Conservation (phyloP, 345 rosid species). For the Sisymbrium irio region DNA sequence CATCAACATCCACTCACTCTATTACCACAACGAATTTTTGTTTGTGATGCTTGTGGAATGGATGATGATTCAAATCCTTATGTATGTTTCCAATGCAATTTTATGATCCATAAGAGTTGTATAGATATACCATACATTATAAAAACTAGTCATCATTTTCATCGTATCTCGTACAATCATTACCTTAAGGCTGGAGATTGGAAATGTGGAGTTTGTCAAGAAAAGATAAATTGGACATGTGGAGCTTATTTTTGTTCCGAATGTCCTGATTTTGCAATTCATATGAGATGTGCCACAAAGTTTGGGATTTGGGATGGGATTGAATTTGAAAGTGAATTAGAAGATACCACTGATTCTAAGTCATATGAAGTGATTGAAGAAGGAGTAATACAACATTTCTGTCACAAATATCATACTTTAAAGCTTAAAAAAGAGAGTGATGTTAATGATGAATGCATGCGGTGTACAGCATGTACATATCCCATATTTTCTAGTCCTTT, state of each 20-base stretch:
- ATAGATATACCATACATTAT: not conserved
- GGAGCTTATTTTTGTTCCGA: constrained; percentile 12
- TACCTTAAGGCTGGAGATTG: not conserved
- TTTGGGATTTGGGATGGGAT: constrained; percentile 5
- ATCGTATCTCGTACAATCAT: not conserved
- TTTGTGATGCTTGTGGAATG: constrained; percentile 22
- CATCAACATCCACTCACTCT: constrained; percentile 18
- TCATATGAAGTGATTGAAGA: not conserved
- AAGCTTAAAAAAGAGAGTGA: not conserved
- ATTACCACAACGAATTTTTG: not conserved
- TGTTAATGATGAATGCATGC: not conserved
- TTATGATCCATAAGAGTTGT: constrained; percentile 18
- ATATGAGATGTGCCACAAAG: constrained; percentile 19
- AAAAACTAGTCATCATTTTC: not conserved
- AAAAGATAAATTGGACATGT: not conserved
- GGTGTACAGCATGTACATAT: not conserved
- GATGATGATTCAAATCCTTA: constrained; percentile 13
- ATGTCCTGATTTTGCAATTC: not conserved
- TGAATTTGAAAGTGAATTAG: constrained; percentile 3
- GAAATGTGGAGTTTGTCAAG: constrained; percentile 10
- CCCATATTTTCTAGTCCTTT: not conserved
- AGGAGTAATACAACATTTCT: not conserved
- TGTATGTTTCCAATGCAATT: constrained; percentile 18
- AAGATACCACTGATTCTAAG: not conserved
- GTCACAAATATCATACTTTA: not conserved